Base-by-base conservation (phyloP, 495 filamentous ascomycete species). In the Neurospora cerealis region DNA sequence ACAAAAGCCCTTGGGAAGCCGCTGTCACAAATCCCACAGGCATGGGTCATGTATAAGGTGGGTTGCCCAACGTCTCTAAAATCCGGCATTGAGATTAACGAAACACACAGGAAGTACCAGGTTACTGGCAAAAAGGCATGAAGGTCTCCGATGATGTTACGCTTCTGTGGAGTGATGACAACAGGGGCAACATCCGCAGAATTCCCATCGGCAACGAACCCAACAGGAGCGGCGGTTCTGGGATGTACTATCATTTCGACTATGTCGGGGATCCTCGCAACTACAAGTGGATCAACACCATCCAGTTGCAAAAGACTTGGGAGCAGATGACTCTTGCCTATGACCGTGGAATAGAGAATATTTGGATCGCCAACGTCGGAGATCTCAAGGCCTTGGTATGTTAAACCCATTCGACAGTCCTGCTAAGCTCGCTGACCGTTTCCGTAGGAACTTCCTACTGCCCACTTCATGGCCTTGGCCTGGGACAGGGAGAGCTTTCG, bases 231-330 rank as follows among this genome's bases (percentile, higher is more conserved):
- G 89, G 88, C 9, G 89, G 90, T 9, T 86, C 89, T 42, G 89
- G 90, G 28, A 86, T 91, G 54, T 92, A 92, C 76, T 92, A 91
- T 73, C 89, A 91, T 77, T 87, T 91, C 73, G 89, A 92, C 77
- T 92, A 87, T 76, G 88, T 90, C 28, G 88, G 89, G 13, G 83
- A 83, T 74, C 85, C 87, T 32, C 82, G 87, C 34, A 83, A 88
- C 77, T 89, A 87, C 77, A 90, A 90, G 75, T 90, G 88, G 88
- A 89, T 89, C 78, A 90, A 90, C 76, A 90, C 88, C 0, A 87
- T 89, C 72, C 84, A 89, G 73, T 79, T 90, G 24, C 81, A 86
- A 74, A 88, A 90, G 78, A 87, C 89, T 28, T 81, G 78, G 77
- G 80, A 82, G 77, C 79, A 85, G 77, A 86, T 91, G 83, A 81